A percentile compares a stretch with the other conserved stretches of the same genome.
phyloP scores from a whole-genome alignment of 352 stramenopile genomes.

The Pythium aquatile region DNA sequence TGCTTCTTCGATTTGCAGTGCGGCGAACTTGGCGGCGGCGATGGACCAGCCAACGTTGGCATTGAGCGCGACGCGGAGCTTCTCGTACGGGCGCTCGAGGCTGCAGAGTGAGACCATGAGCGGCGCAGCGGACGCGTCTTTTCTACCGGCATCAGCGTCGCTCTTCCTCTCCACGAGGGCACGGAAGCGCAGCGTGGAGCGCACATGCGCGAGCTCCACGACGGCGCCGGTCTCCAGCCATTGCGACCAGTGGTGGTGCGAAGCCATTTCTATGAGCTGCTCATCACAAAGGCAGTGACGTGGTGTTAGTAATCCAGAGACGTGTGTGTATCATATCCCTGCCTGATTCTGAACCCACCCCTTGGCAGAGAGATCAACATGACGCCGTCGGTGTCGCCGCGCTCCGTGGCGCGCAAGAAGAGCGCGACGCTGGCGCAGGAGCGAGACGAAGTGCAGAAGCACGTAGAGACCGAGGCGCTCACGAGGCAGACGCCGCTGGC shows the following conservation, averaged over 20 bases:
- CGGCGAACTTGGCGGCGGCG: conserved; percentile 60
- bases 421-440: conserved; percentile 48
- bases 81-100: conserved; percentile 70
- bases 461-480: conserved; percentile 43
- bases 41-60: conserved; percentile 59
- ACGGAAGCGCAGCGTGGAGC: conserved; percentile 39
- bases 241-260: conserved; percentile 7
- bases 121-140: not conserved
- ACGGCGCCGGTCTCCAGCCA: conserved; percentile 54
- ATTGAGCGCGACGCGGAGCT: conserved; percentile 74
- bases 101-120: conserved; percentile 40
- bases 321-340: conserved; percentile 9
- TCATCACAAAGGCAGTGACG: conserved; percentile 16
- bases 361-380: too few relatives aligned
- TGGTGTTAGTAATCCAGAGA: conserved; percentile 12
- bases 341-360: conserved; percentile 18
- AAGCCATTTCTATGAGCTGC: conserved; percentile 5
- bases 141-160: conserved; percentile 17
- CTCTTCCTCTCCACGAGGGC: conserved; percentile 48
- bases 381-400: conserved; percentile 2
- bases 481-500: conserved; percentile 10
- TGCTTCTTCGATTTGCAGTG: conserved; percentile 55
- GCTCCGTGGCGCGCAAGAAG: conserved; percentile 26
- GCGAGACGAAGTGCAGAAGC: conserved; percentile 30
- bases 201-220: conserved; percentile 52